phyloP scores from a whole-genome alignment of 164 flowering plant genomes.

The Euptelea pleiosperma region DNA sequence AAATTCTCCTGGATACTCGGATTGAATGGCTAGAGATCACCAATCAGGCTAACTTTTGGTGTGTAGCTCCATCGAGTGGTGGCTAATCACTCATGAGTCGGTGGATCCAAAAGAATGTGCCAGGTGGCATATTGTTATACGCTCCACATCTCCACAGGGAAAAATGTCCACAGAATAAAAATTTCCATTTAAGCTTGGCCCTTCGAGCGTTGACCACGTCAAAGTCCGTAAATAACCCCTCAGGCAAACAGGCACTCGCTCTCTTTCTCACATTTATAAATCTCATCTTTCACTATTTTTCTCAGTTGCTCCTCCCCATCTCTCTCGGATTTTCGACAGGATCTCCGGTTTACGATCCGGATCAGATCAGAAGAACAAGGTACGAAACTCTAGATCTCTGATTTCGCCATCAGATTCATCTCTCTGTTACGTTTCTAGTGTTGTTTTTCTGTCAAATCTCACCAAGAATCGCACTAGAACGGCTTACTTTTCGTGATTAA shows the following conservation, averaged over 20 bases:
- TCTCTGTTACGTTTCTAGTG: background rate
- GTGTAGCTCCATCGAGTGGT: no score
- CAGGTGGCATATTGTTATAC: no score
- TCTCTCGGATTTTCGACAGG: background rate
- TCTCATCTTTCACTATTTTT: background rate
- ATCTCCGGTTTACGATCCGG: background rate
- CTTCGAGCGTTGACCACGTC: background rate
- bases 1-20: no score
- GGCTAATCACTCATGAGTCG: no score
- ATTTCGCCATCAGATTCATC: background rate
- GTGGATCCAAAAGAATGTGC: no score
- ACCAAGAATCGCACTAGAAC: background rate
- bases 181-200: background rate
- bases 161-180: no score
- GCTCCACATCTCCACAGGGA: no score
- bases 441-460: conserved; percentile 1
- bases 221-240: background rate
- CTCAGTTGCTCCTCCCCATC: background rate
- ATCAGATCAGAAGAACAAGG: conserved; percentile 8
- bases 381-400: conserved; percentile 7
- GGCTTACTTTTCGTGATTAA: background rate
- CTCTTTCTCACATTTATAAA: background rate
- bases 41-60: no score
- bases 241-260: background rate
- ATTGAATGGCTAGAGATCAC: no score